A percentile compares a stretch with the other conserved stretches of the same genome.
phyloP scores from a whole-genome alignment of 305 asterid species.

The Solanum aculeatissimum region DNA sequence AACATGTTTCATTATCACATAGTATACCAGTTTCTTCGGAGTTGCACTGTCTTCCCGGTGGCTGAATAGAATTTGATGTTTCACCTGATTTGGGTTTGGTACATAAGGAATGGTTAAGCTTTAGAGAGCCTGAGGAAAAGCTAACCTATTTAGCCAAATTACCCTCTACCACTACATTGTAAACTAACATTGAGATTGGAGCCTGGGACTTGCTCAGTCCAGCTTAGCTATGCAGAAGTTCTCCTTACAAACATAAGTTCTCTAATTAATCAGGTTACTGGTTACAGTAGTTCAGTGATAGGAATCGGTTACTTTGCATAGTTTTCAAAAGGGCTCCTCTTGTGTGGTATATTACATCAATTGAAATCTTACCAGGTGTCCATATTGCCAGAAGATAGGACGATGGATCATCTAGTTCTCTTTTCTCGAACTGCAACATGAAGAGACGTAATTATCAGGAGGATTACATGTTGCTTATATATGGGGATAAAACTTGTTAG shows the following conservation, averaged over 20 bases:
- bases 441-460: constrained; percentile 16
- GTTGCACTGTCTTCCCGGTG: constrained; percentile 70
- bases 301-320: neutral
- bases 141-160: neutral
- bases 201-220: neutral
- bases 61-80: constrained; percentile 71
- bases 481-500: neutral
- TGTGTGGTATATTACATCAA: neutral
- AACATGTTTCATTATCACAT: constrained; percentile 72
- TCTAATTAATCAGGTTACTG: neutral
- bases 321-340: neutral
- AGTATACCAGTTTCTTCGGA: constrained; percentile 49
- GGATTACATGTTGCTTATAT: neutral
- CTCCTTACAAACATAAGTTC: neutral
- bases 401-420: constrained; percentile 93
- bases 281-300: neutral
- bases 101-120: neutral
- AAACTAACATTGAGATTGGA: neutral
- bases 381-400: constrained; percentile 83
- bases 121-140: neutral
- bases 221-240: neutral
- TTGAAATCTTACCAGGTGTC: constrained; percentile 28
- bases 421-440: constrained; percentile 63
- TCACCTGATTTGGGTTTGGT: constrained; percentile 51
- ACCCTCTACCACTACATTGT: neutral